Base-by-base conservation (phyloP, 495 filamentous ascomycete species). In the Xylaria bambusicola region DNA sequence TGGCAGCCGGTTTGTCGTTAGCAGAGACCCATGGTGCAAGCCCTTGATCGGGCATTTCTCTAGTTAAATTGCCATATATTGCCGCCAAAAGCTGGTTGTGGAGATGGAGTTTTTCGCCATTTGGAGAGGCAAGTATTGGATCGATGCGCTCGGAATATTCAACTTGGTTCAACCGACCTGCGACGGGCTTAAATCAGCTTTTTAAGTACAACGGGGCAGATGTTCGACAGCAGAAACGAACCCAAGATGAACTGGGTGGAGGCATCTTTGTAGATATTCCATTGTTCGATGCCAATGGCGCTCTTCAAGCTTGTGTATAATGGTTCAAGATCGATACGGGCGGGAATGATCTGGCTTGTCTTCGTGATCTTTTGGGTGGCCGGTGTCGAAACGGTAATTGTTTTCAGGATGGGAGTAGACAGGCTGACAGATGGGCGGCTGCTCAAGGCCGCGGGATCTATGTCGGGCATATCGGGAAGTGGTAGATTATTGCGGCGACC, bases 11-110 rank as follows among this genome's bases (percentile, higher is more conserved):
- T 76, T 97, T 97, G 76, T 98, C 93, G 67, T 94, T 97, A 21
- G 91, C 90, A 63, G 89, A 92, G 54, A 98, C 94, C 93, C 93
- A 98, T 64, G 84, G 89, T 59, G 94, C 95, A 64, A 96, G 89
- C 62, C 92, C 92, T 73, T 88, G 86, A 68, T 96, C 92, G 6
- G 94, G 94, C 68, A 90, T 85, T 71, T 98, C 94, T 58, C 94
- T 83, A 23, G 84, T 88, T 47, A 90, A 81, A 76, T 98, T 98
- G 60, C 84, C 89, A 68, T 89, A 89, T 67, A 98, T 88, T 36
- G 89, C 91, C 67, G 86, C 83, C 52, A 97, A 73, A 53, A 98
- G 86, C 69, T 91, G 88, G 72, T 98, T 98, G 73, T 98, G 94
- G 17, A 94, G 83, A 70, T 95, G 90, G 68, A 88, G 84, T 45